Evolutionary conservation across 2,329 filamentous ascomycete species (phyloP).

Genomic region (Fusarium sp.): DNA sequence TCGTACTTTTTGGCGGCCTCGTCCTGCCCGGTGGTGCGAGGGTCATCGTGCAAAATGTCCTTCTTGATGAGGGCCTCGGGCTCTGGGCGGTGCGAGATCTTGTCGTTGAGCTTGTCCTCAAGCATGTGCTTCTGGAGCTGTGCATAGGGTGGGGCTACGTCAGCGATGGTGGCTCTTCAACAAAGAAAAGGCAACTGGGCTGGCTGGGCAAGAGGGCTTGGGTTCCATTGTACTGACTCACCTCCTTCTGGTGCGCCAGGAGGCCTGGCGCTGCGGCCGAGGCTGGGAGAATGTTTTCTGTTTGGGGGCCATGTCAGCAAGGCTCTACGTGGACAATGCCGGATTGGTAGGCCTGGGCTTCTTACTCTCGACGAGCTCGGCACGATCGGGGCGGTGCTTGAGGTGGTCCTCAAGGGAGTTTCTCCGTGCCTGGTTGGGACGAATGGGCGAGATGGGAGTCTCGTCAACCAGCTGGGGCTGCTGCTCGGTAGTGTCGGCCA

Average conservation of each 20-base stretch:
- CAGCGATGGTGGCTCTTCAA: slow-evolving; percentile 17
- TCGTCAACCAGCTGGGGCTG: slow-evolving; percentile 54
- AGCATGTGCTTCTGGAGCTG: slow-evolving; percentile 85
- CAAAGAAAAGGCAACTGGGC: not conserved
- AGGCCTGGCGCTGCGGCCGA: slow-evolving; percentile 80
- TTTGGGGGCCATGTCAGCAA: slow-evolving; percentile 36
- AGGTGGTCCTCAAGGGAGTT: slow-evolving; percentile 78
- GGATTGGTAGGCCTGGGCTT: slow-evolving; percentile 37
- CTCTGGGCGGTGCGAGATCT: slow-evolving; percentile 77
- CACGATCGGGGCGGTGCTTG: slow-evolving; percentile 74
- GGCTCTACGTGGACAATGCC: slow-evolving; percentile 41
- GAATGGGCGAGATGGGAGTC: slow-evolving; percentile 60
- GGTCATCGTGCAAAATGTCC: slow-evolving; percentile 77
- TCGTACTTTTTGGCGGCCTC: slow-evolving; percentile 61
- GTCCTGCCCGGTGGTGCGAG: slow-evolving; percentile 54
- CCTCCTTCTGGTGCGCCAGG: slow-evolving; percentile 79
- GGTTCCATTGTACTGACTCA: slow-evolving; percentile 41
- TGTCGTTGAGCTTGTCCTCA: slow-evolving; percentile 84
- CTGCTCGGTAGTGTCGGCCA: slow-evolving; percentile 45
- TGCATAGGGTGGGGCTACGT: slow-evolving; percentile 7
- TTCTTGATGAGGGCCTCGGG: slow-evolving; percentile 79
- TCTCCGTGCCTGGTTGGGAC: slow-evolving; percentile 62
- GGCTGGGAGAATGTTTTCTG: slow-evolving; percentile 86
- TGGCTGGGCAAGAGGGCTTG: not conserved
- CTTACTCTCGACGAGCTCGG: slow-evolving; percentile 81